Evolutionary conservation across 2,329 filamentous ascomycete genomes (phyloP).

Genomic region (Orbilia oligospora): DNA sequence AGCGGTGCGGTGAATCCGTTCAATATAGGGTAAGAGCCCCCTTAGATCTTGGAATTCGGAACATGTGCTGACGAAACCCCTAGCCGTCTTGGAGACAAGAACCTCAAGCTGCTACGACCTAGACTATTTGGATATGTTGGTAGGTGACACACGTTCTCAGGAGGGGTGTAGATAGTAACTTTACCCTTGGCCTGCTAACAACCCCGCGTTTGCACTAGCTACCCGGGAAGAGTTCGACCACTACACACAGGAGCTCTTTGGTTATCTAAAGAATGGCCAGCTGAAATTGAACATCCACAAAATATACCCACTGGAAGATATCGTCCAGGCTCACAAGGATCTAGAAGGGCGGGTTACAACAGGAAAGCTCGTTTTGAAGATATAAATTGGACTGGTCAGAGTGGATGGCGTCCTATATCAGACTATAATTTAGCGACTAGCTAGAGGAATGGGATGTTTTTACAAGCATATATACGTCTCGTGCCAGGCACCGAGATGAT

Average conservation of each 20-base stretch:
- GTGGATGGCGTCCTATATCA: not conserved
- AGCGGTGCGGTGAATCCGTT: slow-evolving; percentile 80
- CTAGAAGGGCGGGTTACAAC: slow-evolving; percentile 85
- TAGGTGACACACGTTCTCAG: slow-evolving; percentile 23
- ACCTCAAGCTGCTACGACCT: slow-evolving; percentile 82
- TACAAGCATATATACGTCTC: not conserved
- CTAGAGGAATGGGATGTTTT: not conserved
- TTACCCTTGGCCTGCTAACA: slow-evolving; percentile 13
- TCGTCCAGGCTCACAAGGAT: slow-evolving; percentile 79
- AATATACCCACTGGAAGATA: slow-evolving; percentile 81
- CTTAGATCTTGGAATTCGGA: not conserved
- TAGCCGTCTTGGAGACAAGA: slow-evolving; percentile 76
- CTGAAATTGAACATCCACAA: slow-evolving; percentile 82
- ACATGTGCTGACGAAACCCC: slow-evolving; percentile 61
- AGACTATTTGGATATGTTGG: slow-evolving; percentile 78
- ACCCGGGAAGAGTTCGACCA: slow-evolving; percentile 79
- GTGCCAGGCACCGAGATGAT: not conserved
- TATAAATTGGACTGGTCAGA: slow-evolving; percentile 66
- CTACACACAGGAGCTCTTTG: slow-evolving; percentile 81
- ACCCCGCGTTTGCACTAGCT: slow-evolving; percentile 62
- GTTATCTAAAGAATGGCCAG: slow-evolving; percentile 77
- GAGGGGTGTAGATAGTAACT: not conserved
- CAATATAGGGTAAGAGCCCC: slow-evolving; percentile 69
- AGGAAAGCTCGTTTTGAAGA: slow-evolving; percentile 84
- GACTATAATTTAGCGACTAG: not conserved